Percentiles rank a stretch among this genome's conserved stretches.
Conservation (phyloP, 129 eudicot genomes). For the Lonicera japonica region DNA sequence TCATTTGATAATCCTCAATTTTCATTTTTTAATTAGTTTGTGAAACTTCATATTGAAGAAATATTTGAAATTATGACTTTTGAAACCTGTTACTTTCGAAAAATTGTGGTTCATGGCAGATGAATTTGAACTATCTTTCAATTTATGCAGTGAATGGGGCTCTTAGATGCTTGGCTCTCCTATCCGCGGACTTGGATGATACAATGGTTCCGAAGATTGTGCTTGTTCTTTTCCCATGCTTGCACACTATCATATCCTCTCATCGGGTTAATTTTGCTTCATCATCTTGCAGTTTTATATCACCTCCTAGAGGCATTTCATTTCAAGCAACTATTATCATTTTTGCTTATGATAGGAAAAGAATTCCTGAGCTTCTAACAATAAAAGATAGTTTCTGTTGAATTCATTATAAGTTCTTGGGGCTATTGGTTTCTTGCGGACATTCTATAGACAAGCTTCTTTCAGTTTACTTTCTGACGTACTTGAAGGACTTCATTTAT, state of each 20-base stretch:
- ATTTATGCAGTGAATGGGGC: conserved; percentile 78
- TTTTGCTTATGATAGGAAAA: no score
- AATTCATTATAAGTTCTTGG: not conserved
- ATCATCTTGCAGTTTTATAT: not conserved
- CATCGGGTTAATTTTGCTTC: conserved; percentile 60
- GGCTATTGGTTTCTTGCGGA: not conserved
- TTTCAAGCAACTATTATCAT: no score
- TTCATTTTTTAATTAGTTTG: no score
- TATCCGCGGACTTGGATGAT: conserved; percentile 84
- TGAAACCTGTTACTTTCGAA: not conserved
- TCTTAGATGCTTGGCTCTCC: conserved; percentile 86
- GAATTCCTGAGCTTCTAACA: no score
- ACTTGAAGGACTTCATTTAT: conserved; percentile 1
- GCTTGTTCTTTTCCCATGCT: conserved; percentile 80
- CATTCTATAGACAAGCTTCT: not conserved
- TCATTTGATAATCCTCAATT: no score
- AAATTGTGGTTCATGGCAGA: conserved; percentile 17
- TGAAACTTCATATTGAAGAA: no score
- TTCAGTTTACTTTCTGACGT: conserved; percentile 1
- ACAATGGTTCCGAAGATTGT: conserved; percentile 73
- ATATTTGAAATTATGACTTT: not conserved
- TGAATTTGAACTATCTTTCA: conserved; percentile 7
- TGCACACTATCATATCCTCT: conserved; percentile 86
- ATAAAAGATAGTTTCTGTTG: no score
- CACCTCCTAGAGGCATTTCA: no score